Conservation (phyloP, 345 rosid species). For the Hibiscus tridactylites region DNA sequence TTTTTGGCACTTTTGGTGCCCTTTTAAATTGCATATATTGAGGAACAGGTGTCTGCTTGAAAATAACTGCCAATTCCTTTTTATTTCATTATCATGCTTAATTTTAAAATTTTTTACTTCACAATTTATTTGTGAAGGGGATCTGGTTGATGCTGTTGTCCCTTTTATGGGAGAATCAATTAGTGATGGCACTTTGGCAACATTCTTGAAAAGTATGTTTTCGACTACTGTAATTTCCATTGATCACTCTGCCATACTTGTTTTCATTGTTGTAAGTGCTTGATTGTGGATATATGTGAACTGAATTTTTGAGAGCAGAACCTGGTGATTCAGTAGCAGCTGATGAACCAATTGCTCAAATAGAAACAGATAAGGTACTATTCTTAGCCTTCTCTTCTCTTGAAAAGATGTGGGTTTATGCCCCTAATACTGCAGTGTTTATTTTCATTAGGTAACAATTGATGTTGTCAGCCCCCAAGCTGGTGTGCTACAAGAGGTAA, state of each 20-base stretch:
- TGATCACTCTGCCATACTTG: not conserved
- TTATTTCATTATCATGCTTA: not conserved
- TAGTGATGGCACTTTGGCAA: constrained; percentile 75
- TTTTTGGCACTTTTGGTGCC: not conserved
- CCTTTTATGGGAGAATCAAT: constrained; percentile 94
- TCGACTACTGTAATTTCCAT: not conserved
- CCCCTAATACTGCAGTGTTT: constrained; percentile 11
- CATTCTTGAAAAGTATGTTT: constrained; percentile 59
- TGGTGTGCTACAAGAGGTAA: constrained; percentile 76
- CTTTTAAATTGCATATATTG: not conserved
- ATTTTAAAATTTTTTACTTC: not conserved
- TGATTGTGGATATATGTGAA: not conserved
- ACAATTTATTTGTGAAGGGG: constrained; percentile 33
- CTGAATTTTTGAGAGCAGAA: constrained; percentile 32
- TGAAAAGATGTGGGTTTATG: not conserved
- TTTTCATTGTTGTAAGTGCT: not conserved
- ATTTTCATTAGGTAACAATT: constrained; percentile 55
- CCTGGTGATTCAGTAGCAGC: constrained; percentile 92
- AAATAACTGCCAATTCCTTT: not conserved
- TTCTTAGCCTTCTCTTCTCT: not conserved
- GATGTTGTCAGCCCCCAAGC: constrained; percentile 83
- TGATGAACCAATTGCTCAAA: constrained; percentile 92
- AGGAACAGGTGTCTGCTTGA: constrained; percentile 1
- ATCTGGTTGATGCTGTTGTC: constrained; percentile 64
- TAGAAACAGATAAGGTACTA: constrained; percentile 91